Percentiles rank a stretch among this genome's conserved stretches.
These are phyloP conservation scores for Russula foetens DNA, from an alignment of 768 basidiomycete genomes.

Conservation along the genomic window DNA sequence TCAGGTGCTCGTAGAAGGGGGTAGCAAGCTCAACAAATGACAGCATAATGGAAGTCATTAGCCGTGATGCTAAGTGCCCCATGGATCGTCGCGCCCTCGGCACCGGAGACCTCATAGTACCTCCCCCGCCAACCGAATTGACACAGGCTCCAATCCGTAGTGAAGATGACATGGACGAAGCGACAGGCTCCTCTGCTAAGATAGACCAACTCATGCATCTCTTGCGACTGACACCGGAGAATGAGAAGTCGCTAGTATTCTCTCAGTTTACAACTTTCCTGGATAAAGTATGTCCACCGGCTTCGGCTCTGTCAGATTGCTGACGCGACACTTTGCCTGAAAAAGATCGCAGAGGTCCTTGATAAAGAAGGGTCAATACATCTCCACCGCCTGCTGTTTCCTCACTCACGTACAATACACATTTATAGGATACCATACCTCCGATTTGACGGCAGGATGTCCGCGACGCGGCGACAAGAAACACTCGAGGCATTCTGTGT, in stretches of 20 bases:
- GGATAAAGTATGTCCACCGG: slow-evolving; percentile 47
- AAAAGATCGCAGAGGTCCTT: slow-evolving; percentile 60
- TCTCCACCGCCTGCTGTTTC: not conserved
- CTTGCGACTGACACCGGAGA: slow-evolving; percentile 54
- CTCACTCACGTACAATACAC: not conserved
- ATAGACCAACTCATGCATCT: slow-evolving; percentile 75
- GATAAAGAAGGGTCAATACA: slow-evolving; percentile 51
- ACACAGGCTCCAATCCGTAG: slow-evolving; percentile 46
- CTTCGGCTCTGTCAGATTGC: not conserved
- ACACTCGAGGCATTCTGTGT: slow-evolving; percentile 65
- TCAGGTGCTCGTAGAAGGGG: not conserved
- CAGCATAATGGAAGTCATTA: slow-evolving; percentile 63
- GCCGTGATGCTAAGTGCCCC: slow-evolving; percentile 69
- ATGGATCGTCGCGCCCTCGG: slow-evolving; percentile 70
- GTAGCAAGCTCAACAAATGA: slow-evolving; percentile 2
- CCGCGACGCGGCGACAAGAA: slow-evolving; percentile 71
- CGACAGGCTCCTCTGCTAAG: slow-evolving; percentile 64
- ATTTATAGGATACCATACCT: slow-evolving; percentile 57
- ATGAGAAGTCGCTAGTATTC: slow-evolving; percentile 81
- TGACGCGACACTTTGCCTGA: not conserved
- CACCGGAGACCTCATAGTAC: slow-evolving; percentile 50
- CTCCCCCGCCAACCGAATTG: slow-evolving; percentile 55
- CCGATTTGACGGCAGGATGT: slow-evolving; percentile 82
- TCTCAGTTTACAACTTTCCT: slow-evolving; percentile 85
- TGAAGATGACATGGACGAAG: slow-evolving; percentile 33